phyloP scores from a whole-genome alignment of 805 yeast species.

The Komagataella pseudopastoris region DNA sequence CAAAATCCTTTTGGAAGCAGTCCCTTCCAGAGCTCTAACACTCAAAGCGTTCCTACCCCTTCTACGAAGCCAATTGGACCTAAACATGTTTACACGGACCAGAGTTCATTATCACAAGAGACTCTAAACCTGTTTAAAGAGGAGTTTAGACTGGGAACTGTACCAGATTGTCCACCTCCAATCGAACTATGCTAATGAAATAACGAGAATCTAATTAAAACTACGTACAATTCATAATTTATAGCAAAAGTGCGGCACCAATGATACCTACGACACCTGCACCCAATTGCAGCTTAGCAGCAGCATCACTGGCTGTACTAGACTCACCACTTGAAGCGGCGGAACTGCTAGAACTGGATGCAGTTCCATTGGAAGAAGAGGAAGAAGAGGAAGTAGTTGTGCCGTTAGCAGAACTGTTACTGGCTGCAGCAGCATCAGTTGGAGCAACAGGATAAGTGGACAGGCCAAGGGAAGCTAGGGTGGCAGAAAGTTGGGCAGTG shows the following conservation, averaged over 20 bases:
- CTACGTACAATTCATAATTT: not conserved
- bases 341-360: not conserved
- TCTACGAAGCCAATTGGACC: not conserved
- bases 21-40: not conserved
- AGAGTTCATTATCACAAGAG: not conserved
- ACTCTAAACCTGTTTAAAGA: not conserved
- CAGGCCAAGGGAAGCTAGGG: not conserved
- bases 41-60: not conserved
- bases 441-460: not conserved
- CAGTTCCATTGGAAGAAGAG: not conserved
- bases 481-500: not conserved
- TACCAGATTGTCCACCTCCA: constrained; percentile 2
- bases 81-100: not conserved
- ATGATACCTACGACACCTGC: not conserved
- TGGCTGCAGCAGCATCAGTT: not conserved
- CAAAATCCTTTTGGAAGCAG: not conserved
- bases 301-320: not conserved
- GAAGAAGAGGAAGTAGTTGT: not conserved
- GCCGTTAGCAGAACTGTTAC: not conserved
- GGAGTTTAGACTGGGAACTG: constrained; percentile 1
- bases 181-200: not conserved
- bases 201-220: not conserved
- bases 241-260: not conserved
- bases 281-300: not conserved
- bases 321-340: not conserved